Base-by-base conservation (phyloP, 78 protist species). In the Dictyostelium intermedium region DNA sequence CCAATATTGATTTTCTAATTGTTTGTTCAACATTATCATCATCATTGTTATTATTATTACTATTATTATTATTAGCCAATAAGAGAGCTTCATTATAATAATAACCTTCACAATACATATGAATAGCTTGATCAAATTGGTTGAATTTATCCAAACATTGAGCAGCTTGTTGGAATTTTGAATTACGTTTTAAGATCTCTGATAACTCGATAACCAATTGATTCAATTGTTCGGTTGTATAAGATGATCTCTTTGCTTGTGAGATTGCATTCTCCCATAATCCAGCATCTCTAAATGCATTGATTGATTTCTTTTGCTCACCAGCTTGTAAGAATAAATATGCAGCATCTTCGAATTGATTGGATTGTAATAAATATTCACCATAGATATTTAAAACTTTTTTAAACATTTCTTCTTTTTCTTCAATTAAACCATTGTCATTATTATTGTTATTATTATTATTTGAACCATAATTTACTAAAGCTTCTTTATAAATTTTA, bases 281-380 rank as follows among this genome's bases (percentile, higher is more conserved):
- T 37, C 96, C 91, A 9, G 92, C 91, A 39, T 92, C 92, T 78
- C 85, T 83, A 43, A 86, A 92, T 18, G 91, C 23, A 25, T 14
- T 8, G 9, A 92, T 25, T 3, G 96, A 69, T 72, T 92, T 92
- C 32, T 83, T 53, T n/a, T 69, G 14, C 3, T 84, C 23, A 23
- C 53, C 86, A 0, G 87, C 84, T n/a, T 18, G 8, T 23, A 16
- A 53, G 74, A 72, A 92, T 8, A 92, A n/a, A 39, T 72, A 86
- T 7, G 92, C 92, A 7, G 96, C 89, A 32, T 94, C 93, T 34
- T 70, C 82, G 60, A 41, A 60, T 6, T 35, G 8, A 84, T 85
- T 91, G 13, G 37, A 30, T n/a, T 20, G 9, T 20, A 87, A 13
- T 30, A 94, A 74, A 82, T 85, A 45, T 20, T 94, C 96, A 30